Base-by-base conservation (phyloP, 176 grass and related monocot genomes). In the Aechmea fasciata region DNA sequence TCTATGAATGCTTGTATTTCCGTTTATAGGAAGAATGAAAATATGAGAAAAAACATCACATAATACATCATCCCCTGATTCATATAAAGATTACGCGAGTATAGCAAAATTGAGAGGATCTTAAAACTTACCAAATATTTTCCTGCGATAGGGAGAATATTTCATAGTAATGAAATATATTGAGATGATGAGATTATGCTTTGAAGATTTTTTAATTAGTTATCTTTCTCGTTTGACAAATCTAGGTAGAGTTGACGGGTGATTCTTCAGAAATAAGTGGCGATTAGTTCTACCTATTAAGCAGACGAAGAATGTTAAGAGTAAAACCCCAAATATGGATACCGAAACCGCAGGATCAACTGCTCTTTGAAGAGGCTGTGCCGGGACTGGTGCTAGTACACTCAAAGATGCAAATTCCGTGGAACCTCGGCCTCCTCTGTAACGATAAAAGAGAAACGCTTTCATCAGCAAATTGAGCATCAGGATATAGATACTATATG, bases 361-460 rank as follows among this genome's bases (percentile, higher is more conserved):
- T 69, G 51, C 54, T 20, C 2, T 24, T 33, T 13, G 55, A 66
- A 71, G 48, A 12, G 13, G 68, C 55, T 49, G 66, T 57, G 71
- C 48, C 14, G 66, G 70, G 33, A 62, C 23, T 54, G 68, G 62
- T 73, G 82, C 66, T 75, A 71, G 76, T 7, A 75, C 15, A 64
- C 69, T 79, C 49, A 75, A 24, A 23, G 71, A 84, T 50, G 82
- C 76, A 57, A 79, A 79, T 61, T 55, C 49, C 7, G 76, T 49
- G 28, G 61, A 61, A 24, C 20, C 70, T 52, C 75, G 26, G 57
- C 51, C 77, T 75, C 26, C 48, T 48, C 82, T 84, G 75, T 22
- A 71, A 71, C 64, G 18, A 10, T 61, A 51, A 52, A 77, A 52
- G 4, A 68, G 18, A 73, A 13, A 48, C 17, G 24, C 13, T 47